phyloP scores from a whole-genome alignment of 192 early-diverging fungal genomes.

The Mortierella hygrophila region DNA sequence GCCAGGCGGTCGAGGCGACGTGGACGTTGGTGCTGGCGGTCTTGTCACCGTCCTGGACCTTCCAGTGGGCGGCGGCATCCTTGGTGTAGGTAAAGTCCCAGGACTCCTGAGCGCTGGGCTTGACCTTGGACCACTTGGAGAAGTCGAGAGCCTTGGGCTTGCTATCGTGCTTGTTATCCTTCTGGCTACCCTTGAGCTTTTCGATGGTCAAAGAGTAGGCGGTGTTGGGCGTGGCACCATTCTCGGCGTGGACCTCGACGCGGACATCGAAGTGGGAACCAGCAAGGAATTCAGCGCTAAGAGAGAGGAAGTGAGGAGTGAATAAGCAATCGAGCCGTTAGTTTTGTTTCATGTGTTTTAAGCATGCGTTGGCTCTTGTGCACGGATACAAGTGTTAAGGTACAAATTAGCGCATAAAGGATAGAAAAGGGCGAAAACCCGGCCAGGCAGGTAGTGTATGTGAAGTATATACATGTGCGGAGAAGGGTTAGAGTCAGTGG shows the following conservation, averaged over 20 bases:
- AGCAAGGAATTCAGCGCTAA: constrained; percentile 68
- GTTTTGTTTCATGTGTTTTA: neutral
- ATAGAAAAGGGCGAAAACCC: neutral
- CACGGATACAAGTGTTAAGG: neutral
- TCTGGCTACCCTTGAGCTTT: constrained; percentile 35
- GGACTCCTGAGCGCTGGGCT: constrained; percentile 41
- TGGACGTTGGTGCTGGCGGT: constrained; percentile 53
- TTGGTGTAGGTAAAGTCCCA: constrained; percentile 68
- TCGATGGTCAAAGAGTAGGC: constrained; percentile 63
- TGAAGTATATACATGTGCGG: neutral
- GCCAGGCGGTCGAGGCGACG: constrained; percentile 64
- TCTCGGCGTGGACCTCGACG: constrained; percentile 70
- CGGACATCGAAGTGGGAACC: constrained; percentile 71
- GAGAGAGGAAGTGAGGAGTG: neutral
- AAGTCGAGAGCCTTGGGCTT: constrained; percentile 56
- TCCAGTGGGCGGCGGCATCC: constrained; percentile 58
- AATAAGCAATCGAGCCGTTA: neutral
- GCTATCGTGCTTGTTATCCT: constrained; percentile 29
- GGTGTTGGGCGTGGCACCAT: constrained; percentile 57
- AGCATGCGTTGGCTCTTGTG: neutral
- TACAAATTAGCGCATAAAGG: neutral
- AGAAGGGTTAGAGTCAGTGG: too few relatives aligned
- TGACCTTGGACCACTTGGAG: constrained; percentile 56
- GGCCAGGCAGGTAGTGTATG: neutral
- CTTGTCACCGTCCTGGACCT: constrained; percentile 44